Evolutionary conservation across 495 filamentous ascomycete genomes (phyloP), one percentile per base, ranked within the genome.

Genomic region (Penicillium argentinense): DNA sequence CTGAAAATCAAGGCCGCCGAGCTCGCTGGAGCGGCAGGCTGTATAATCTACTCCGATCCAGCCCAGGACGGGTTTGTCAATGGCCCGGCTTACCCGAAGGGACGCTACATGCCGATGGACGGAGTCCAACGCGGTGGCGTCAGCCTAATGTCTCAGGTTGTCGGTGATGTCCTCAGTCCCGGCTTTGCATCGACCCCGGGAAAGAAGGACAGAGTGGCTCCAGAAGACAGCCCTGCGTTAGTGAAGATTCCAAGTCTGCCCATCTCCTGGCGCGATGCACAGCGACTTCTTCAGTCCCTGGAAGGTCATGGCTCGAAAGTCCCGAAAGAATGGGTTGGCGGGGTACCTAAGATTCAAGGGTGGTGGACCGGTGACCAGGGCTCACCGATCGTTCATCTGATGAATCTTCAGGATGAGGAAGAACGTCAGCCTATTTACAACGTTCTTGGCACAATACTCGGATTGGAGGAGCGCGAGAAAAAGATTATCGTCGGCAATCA

Each of bases 1-100:
- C 58, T 95, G 54, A 96, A 96, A 67, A 79, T 98, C 43, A 95
- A 91, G 66, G 89, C 87, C 3, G 93, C 93, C 4, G 88, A 97
- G 65, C 57, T 87, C 45, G 84, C 82, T 2, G 93, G 92, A 2
- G 91, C 88, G 42, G 83, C 74, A 2, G 93, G 92, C 3, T 93
- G 88, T 56, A 81, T 98, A 26, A 89, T 96, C 49, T 98, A 95
- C 69, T 92, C 84, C 26, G 92, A 97, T 64, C 92, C 90, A 0
- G 72, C 77, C 1, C 84, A 95, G 36, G 85, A 95, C 56, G 88
- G 88, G 7, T 91, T 88, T 55, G 52, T 79, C 28, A 77, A 77
- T 39, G 88, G 86, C 2, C 74, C 82, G 3, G 71, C 75, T 1
- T 91, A 80, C 45, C 88, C 89, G 0, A 69, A 83, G n/a, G 89